Evolutionary conservation across 1,284 basidiomycete species (phyloP).

Genomic region (Boletus albobrunnescens): DNA sequence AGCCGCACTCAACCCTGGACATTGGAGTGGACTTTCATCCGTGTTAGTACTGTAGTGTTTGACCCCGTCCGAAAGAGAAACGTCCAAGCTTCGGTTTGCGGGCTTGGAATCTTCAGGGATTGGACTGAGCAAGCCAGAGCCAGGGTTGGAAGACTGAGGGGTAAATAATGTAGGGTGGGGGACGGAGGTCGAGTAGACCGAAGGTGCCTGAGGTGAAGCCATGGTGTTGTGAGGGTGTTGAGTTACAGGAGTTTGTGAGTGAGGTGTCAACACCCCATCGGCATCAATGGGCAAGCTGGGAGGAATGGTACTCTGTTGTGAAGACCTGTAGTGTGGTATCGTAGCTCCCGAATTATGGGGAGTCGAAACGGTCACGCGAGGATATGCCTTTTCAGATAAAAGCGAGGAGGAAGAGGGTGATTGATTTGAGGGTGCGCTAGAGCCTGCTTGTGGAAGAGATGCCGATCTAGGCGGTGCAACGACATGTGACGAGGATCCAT

Average conservation of each 20-base stretch:
- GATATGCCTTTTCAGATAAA: slow-evolving; percentile 5
- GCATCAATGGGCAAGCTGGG: not conserved
- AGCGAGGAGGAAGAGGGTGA: slow-evolving; percentile 21
- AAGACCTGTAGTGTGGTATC: slow-evolving; percentile 3
- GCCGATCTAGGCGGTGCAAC: slow-evolving; percentile 42
- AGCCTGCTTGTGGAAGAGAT: slow-evolving; percentile 25
- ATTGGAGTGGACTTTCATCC: slow-evolving; percentile 57
- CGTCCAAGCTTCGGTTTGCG: slow-evolving; percentile 53
- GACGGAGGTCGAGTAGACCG: not conserved
- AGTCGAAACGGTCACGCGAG: slow-evolving; percentile 3
- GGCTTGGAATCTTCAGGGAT: slow-evolving; percentile 29
- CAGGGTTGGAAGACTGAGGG: slow-evolving; percentile 26
- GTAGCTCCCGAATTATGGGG: slow-evolving; percentile 1
- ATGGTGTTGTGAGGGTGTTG: no score
- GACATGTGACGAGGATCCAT: slow-evolving; percentile 35
- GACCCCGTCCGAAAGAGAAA: slow-evolving; percentile 71
- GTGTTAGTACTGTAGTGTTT: slow-evolving; percentile 65
- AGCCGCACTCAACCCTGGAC: slow-evolving; percentile 33
- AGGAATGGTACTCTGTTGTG: slow-evolving; percentile 12
- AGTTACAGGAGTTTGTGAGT: slow-evolving; percentile 10
- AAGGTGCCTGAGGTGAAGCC: slow-evolving; percentile 7
- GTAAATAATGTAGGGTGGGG: slow-evolving; percentile 16
- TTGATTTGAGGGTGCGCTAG: slow-evolving; percentile 26
- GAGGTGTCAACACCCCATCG: slow-evolving; percentile 1
- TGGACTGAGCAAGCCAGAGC: slow-evolving; percentile 27